Evolutionary conservation across 805 yeast species (phyloP).

Genomic region (Starmerella etchellsii): DNA sequence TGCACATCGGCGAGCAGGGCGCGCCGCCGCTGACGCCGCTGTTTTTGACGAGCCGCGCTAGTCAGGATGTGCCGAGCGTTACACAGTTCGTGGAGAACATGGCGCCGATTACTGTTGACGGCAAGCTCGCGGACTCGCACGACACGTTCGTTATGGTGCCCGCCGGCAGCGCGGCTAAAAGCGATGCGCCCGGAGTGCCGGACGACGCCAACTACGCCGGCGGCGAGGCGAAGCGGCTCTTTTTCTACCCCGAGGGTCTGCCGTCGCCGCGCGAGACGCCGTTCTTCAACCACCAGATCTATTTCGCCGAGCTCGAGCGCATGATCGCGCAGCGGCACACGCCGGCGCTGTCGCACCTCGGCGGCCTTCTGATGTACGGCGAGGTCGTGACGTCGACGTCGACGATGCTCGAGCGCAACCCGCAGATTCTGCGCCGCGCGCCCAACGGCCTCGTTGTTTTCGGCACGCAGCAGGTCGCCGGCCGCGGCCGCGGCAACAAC

Average conservation of each 20-base stretch:
- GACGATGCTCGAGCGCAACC: constrained; percentile 62
- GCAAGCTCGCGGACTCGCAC: constrained; percentile 37
- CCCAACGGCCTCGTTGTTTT: constrained; percentile 59
- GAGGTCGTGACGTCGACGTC: constrained; percentile 87
- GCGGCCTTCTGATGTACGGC: constrained; percentile 57
- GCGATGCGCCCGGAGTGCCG: not conserved
- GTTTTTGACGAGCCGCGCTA: constrained; percentile 17
- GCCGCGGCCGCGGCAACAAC: constrained; percentile 90
- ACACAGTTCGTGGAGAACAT: constrained; percentile 22
- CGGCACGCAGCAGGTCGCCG: constrained; percentile 78
- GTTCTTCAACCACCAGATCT: constrained; percentile 51
- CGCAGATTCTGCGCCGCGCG: constrained; percentile 39
- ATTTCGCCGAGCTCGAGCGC: constrained; percentile 35
- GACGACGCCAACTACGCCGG: not conserved
- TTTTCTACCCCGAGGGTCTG: constrained; percentile 31
- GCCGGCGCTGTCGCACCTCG: constrained; percentile 30
- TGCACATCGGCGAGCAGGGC: constrained; percentile 44
- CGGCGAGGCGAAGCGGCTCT: constrained; percentile 25
- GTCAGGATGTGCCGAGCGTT: constrained; percentile 1
- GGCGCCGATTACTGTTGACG: constrained; percentile 25
- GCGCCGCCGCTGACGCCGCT: constrained; percentile 59
- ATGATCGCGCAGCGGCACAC: constrained; percentile 18
- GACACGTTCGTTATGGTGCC: constrained; percentile 40
- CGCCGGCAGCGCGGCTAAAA: not conserved
- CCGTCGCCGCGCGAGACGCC: constrained; percentile 54